Base-by-base conservation (phyloP, 2,329 filamentous ascomycete species). In the Diaporthe aspalathi region DNA sequence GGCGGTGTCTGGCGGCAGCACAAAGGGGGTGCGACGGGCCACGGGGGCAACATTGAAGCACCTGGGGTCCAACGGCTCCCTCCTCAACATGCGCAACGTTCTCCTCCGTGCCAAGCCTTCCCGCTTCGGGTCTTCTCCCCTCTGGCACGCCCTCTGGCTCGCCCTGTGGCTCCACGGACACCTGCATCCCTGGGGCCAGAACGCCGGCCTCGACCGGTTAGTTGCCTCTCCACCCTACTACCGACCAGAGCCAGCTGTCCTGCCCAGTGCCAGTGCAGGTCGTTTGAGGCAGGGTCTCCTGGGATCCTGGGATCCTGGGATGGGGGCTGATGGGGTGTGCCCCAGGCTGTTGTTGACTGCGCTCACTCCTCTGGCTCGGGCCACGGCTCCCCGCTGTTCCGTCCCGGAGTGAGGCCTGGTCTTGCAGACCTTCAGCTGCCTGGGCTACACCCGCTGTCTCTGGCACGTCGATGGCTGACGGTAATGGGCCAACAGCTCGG, bases 81-180 rank as follows among this genome's bases (percentile, higher is more conserved):
- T 57, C 35, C 53, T 47, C 27, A 47, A 32, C 24, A 49, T 63
- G 57, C 57, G 57, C 57, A 63, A 63, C 57, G 53, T 63, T 69
- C 40, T 60, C 57, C 52, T 66, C 67, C 70, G 40, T 57, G 70
- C 67, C 67, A 70, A 70, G 70, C 29, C 43, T 38, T 47, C 57
- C 57, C 56, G 53, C 22, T 60, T 72, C 70, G 67, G 70, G 60
- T 54, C 67, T 12, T 54, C 9, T 65, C n/a, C 24, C 38, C 27
- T 69, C 57, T 63, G 32, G 32, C 32, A 32, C 32, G 32, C n/a
- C 32, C 32, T 35, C 32, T 35, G 32, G 32, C 32, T 5, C 32
- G 9, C 27, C 38, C 27, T 70, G 47, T 63, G 62, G 67, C 38
- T 63, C 62, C 68, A 56, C 38, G 52, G 60, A 40, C 60, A 20